Evolutionary conservation across 331 rosid genomes (phyloP), one percentile per base, ranked within the genome.

Genomic region (Rosa hybrid): DNA sequence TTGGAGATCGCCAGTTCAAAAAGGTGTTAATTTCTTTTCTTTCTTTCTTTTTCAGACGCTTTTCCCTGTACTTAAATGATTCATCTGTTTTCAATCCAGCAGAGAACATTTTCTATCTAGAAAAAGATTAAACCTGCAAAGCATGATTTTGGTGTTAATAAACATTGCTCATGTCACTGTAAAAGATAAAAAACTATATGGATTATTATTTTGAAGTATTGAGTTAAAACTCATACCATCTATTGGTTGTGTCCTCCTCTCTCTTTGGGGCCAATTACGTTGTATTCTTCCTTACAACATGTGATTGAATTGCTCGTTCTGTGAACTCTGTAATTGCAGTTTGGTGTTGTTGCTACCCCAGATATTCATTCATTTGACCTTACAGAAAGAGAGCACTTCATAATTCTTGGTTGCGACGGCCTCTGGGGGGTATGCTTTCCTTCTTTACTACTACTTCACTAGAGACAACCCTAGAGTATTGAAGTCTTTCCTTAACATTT

Each of bases 371-470:
- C 93, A 56, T 94, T 94, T 60, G 97, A 90, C 80, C 86, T 94
- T 39, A 91, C 94, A 41, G 87, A 84, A 62, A 87, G 93, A 85
- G 98, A 91, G 78, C 91, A 83, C 83, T 94, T 94, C 89, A 90
- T 94, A 70, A 92, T 94, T 82, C 97, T 94, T 81, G 98, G 98
- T 74, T 94, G 97, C 54, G 97, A 94, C 80, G 97, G 98, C 86
- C 89, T 94, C 80, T 94, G 98, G 97, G 98, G 97, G 87, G 98
- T 94, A 87, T 71, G 86, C 64, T 71, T 68, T 72, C 46, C n/a
- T 23, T 78, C 75, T 63, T 20, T 62, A 44, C 85, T 54, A 68
- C 45, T 69, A 13, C 20, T 67, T 17, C 5, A 50, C 42, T 38
- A 34, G 56, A n/a, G 46, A 16, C 65, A 46, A 73, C 38, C n/a